phyloP scores from a whole-genome alignment of 2,329 filamentous ascomycete species.

The Fusarium aywerte region DNA sequence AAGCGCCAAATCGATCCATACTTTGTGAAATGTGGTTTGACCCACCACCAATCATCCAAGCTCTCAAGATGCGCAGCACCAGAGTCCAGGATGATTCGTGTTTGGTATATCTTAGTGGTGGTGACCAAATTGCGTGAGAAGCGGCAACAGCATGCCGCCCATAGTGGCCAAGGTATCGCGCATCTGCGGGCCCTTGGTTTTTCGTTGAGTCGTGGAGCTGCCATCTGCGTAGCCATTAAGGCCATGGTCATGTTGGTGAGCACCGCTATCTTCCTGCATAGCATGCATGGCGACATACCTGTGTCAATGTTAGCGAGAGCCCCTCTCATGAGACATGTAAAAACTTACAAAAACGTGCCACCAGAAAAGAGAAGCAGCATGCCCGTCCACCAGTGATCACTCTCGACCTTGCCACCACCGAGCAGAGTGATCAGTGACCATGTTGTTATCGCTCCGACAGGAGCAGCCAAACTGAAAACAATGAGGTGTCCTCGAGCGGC shows the following conservation, averaged over 20 bases:
- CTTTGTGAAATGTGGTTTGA: constrained; percentile 17
- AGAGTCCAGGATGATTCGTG: constrained; percentile 9
- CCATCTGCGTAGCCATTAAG: constrained; percentile 67
- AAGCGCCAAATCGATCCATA: constrained; percentile 29
- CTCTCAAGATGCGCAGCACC: constrained; percentile 19
- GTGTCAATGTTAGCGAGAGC: constrained; percentile 25
- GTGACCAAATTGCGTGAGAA: constrained; percentile 82
- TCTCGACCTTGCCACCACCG: constrained; percentile 68
- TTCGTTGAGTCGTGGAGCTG: constrained; percentile 57
- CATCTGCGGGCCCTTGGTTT: constrained; percentile 68
- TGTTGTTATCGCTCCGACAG: constrained; percentile 83
- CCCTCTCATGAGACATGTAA: not conserved
- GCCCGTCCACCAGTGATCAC: constrained; percentile 88
- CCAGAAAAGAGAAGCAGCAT: constrained; percentile 94
- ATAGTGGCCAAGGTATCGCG: constrained; percentile 77
- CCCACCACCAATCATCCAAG: constrained; percentile 8
- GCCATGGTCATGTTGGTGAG: constrained; percentile 60
- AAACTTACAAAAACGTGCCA: constrained; percentile 88
- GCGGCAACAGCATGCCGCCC: constrained; percentile 79
- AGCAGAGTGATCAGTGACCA: constrained; percentile 82
- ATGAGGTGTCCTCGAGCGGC: constrained; percentile 85
- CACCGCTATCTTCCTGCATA: constrained; percentile 80
- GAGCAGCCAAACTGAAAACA: constrained; percentile 91
- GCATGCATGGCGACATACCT: constrained; percentile 99
- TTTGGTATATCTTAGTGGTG: constrained; percentile 62